These are phyloP conservation scores for Fusarium annulatum DNA, from an alignment of 2,329 filamentous ascomycete species.

Conservation along the genomic window DNA sequence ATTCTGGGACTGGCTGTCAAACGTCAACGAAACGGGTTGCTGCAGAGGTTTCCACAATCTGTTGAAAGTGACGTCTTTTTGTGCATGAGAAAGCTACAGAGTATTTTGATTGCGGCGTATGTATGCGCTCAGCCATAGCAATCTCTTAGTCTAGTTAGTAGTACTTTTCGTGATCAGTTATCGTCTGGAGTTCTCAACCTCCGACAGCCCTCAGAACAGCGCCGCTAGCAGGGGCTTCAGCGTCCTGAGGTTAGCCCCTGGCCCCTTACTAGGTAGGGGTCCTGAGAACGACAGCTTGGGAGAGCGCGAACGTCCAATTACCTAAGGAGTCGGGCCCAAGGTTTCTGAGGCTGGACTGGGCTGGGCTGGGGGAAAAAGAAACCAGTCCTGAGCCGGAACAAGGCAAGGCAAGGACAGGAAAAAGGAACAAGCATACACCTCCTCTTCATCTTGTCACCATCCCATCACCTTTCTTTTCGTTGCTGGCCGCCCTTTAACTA, in stretches of 20 bases:
- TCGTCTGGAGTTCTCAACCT: constrained; percentile 10
- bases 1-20: constrained; percentile 26
- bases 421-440: constrained; percentile 38
- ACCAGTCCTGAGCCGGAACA: constrained; percentile 28
- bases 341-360: constrained; percentile 18
- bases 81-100: constrained; percentile 1
- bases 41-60: constrained; percentile 27
- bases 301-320: constrained; percentile 25
- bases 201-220: constrained; percentile 1
- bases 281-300: constrained; percentile 16
- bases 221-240: constrained; percentile 35
- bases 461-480: constrained; percentile 39
- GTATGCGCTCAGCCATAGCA: constrained; percentile 11
- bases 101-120: constrained; percentile 3
- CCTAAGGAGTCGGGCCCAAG: constrained; percentile 30
- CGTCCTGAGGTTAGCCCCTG: constrained; percentile 35
- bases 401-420: constrained; percentile 12
- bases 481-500: constrained; percentile 24
- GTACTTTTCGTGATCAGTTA: constrained; percentile 21
- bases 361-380: constrained; percentile 16
- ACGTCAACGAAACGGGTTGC: constrained; percentile 30
- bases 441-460: constrained; percentile 27
- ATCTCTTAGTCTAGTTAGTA: background rate
- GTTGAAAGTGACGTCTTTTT: constrained; percentile 28
- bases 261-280: constrained; percentile 20